Evolutionary conservation across 768 basidiomycete genomes (phyloP), one percentile per base, ranked within the genome.

Genomic region (Lactarius psammicola): DNA sequence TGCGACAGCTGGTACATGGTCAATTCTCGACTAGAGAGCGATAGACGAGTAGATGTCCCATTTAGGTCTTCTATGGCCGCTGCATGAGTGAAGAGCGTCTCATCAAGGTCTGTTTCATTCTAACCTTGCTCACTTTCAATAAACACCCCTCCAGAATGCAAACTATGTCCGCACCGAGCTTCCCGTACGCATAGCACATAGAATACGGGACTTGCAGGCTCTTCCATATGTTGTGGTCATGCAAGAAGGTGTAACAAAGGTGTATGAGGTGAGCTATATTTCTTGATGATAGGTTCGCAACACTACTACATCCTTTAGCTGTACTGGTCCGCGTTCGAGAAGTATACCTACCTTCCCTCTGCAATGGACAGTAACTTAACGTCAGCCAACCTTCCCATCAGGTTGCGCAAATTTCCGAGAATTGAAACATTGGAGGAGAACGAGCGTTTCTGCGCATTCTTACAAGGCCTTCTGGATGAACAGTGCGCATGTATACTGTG

Each of bases 151-250:
- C 28, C 59, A 94, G 92, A 92, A 90, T 68, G 93, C 91, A 60
- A 94, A 94, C 74, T 93, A 94, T 76, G 92, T 96, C 51, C 86
- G 93, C 59, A 90, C 90, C 5, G 94, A 96, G 72, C 77, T 96
- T 7, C 94, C 94, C 11, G 86, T 94, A 17, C 86, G 94, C 42
- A 90, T 95, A 71, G 89, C 93, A 4, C 94, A 95, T 75, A 84
- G 94, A 56, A 77, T 95, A 65, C 85, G 91, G 63, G 94, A 96
- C 72, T 80, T 96, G 71, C 94, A 96, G 76, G 80, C 86, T 1
- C 79, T 96, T 56, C 94, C 94, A 4, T 94, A 90, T 72, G 84
- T 90, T 26, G 92, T 94, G 9, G 92, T 94, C 33, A 92, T 89
- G 5, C 89, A 94, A 69, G 91, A 94, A 70, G 86, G 86, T 0